phyloP scores from a whole-genome alignment of 2,329 filamentous ascomycete genomes.

The Xylariaceae sp. region DNA sequence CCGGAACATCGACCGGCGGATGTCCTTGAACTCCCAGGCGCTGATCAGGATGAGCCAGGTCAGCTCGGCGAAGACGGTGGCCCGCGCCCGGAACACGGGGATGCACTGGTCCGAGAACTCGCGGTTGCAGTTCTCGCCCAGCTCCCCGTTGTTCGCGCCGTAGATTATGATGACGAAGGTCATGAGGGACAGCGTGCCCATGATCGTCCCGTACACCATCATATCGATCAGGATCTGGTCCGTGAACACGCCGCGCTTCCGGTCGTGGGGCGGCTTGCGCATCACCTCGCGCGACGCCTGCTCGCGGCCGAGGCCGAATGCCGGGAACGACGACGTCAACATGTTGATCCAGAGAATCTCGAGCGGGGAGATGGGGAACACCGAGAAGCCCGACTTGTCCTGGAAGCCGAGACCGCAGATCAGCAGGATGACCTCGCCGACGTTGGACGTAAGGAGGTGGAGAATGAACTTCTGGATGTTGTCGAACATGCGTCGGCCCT shows the following conservation, averaged over 20 bases:
- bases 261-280: conserved; percentile 75
- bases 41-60: conserved; percentile 75
- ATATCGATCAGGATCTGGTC: conserved; percentile 78
- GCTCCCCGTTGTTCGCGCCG: conserved; percentile 55
- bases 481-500: conserved; percentile 83
- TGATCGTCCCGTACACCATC: conserved; percentile 76
- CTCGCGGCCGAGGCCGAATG: conserved; percentile 86
- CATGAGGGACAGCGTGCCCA: conserved; percentile 68
- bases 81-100: conserved; percentile 69
- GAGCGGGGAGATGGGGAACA: conserved; percentile 83
- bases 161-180: conserved; percentile 69
- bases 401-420: conserved; percentile 83
- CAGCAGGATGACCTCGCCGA: conserved; percentile 80
- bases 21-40: conserved; percentile 77
- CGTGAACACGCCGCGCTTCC: conserved; percentile 71
- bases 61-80: conserved; percentile 72
- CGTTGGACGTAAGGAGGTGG: conserved; percentile 78
- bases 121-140: conserved; percentile 67
- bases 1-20: conserved; percentile 71
- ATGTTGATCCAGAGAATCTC: conserved; percentile 96
- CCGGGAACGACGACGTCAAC: conserved; percentile 84
- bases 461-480: conserved; percentile 89
- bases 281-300: conserved; percentile 76
- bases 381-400: conserved; percentile 69
- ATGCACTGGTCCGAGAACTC: conserved; percentile 57